Evolutionary conservation across 2,329 filamentous ascomycete genomes (phyloP).

Genomic region (Pseudocercospora vitis): DNA sequence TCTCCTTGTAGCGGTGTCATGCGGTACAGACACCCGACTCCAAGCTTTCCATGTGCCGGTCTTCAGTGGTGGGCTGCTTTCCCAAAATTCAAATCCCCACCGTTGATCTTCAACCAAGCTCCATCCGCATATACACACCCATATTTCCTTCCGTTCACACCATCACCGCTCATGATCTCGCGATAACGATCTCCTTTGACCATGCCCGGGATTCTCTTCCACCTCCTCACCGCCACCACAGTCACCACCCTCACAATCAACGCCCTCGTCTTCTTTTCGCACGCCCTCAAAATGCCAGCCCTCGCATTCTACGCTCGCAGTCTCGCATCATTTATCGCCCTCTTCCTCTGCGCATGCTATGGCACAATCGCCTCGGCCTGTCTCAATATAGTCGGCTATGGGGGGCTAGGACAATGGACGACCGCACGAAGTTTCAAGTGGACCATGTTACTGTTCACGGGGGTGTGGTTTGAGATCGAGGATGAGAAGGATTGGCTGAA

Average conservation of each 20-base stretch:
- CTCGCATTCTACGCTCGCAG: slow-evolving; percentile 67
- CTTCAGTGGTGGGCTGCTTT: not conserved
- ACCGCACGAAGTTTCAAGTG: slow-evolving; percentile 77
- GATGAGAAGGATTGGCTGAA: slow-evolving; percentile 38
- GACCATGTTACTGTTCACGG: slow-evolving; percentile 71
- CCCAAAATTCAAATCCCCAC: not conserved
- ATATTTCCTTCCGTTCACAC: slow-evolving; percentile 1
- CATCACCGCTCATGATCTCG: not conserved
- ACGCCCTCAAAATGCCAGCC: slow-evolving; percentile 34
- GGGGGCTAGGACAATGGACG: slow-evolving; percentile 81
- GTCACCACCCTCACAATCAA: slow-evolving; percentile 37
- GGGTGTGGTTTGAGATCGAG: slow-evolving; percentile 73
- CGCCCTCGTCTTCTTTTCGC: slow-evolving; percentile 38
- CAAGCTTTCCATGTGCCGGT: not conserved
- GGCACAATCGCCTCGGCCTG: slow-evolving; percentile 73
- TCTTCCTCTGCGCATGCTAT: slow-evolving; percentile 59
- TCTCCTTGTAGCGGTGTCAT: not conserved
- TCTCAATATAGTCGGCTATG: slow-evolving; percentile 69
- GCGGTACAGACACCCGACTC: not conserved
- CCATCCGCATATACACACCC: not conserved
- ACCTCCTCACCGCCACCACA: slow-evolving; percentile 30
- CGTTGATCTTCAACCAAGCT: not conserved
- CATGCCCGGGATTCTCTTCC: slow-evolving; percentile 33
- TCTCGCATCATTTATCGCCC: slow-evolving; percentile 44
- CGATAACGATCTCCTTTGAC: not conserved